A percentile compares a stretch with the other conserved stretches of the same genome.
phyloP scores from a whole-genome alignment of 768 basidiomycete species.

The Lyophyllum atratum region DNA sequence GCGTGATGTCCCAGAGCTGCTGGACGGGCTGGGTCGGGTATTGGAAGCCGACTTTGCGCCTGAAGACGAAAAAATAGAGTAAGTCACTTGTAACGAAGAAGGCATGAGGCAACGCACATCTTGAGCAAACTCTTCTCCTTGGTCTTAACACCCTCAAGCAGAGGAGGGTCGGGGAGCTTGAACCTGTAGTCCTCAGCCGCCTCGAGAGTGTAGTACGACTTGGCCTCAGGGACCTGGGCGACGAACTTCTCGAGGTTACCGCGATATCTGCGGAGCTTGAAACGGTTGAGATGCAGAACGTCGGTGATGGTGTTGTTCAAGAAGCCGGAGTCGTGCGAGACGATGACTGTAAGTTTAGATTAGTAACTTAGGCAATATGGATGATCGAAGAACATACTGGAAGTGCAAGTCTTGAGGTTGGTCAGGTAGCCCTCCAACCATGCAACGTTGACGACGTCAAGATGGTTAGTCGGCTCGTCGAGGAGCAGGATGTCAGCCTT shows the following conservation, averaged over 20 bases:
- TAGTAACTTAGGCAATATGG: slow-evolving; percentile 6
- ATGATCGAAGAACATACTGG: slow-evolving; percentile 53
- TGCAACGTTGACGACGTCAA: slow-evolving; percentile 96
- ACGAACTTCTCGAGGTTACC: slow-evolving; percentile 97
- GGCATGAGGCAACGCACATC: slow-evolving; percentile 52
- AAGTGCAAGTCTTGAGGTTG: slow-evolving; percentile 87
- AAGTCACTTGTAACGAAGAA: background rate
- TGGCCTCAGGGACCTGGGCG: slow-evolving; percentile 93
- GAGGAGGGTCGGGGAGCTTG: slow-evolving; percentile 95
- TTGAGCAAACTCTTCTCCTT: slow-evolving; percentile 97
- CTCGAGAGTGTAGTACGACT: slow-evolving; percentile 96
- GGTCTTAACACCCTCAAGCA: slow-evolving; percentile 99
- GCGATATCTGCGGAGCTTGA: slow-evolving; percentile 94
- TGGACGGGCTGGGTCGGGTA: slow-evolving; percentile 86
- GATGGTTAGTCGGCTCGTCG: slow-evolving; percentile 96
- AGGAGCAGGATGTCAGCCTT: slow-evolving; percentile 95
- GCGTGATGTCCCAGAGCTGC: slow-evolving; percentile 91
- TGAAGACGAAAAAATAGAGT: slow-evolving; percentile 16
- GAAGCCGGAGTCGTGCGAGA: slow-evolving; percentile 97
- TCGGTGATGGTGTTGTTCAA: slow-evolving; percentile 98
- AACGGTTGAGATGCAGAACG: slow-evolving; percentile 96
- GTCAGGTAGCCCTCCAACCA: slow-evolving; percentile 97
- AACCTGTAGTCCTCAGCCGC: slow-evolving; percentile 97
- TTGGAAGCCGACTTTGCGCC: slow-evolving; percentile 94
- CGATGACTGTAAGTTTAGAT: slow-evolving; percentile 64